Base-by-base conservation (phyloP, 768 basidiomycete species). In the Podaxis sp. region DNA sequence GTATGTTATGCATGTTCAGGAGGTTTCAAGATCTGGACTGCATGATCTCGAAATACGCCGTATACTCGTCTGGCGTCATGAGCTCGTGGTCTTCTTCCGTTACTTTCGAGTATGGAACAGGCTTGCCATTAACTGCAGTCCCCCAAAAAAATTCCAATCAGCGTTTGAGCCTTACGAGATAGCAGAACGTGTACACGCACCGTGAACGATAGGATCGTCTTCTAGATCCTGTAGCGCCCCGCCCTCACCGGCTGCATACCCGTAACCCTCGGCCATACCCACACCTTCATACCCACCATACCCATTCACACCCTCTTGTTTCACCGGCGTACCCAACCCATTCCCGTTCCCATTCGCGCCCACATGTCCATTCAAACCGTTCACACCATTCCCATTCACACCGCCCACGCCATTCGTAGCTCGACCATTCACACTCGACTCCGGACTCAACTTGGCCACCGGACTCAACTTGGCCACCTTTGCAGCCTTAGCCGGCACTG, bases 11-110 rank as follows among this genome's bases (percentile, higher is more conserved):
- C 47, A 48, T 48, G 11, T 4, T 11, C 21, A 23, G 23, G 32
- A 11, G 28, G n/a, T 4, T 61, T 61, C 52, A 61, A 25, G 59
- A 61, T 50, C 52, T 47, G 25, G 59, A 35, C 36, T 61, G 59
- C 69, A 86, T 77, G 62, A 91, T 77, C 65, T 90, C 85, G 69
- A 87, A 93, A 74, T 83, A 93, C 36, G 85, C 84, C 32, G 87
- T 86, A 69, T 96, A 96, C 73, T 97, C 95, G 59, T 95, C 95
- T 1, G 91, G 88, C 3, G 91, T 92, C 95, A 97, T 97, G 66
- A 87, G 69, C 50, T 94, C 95, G 67, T 94, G 89, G 69, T 95
- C 89, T 65, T 94, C 95, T 66, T 97, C 95, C 2, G 91, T 95
- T 46, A 98, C 85, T 63, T 88, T 79, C 3, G 87, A 90, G 66